Percentiles rank a stretch among this genome's conserved stretches.
phyloP scores from a whole-genome alignment of 208 protist species.

The Wallacemonas sp. region DNA sequence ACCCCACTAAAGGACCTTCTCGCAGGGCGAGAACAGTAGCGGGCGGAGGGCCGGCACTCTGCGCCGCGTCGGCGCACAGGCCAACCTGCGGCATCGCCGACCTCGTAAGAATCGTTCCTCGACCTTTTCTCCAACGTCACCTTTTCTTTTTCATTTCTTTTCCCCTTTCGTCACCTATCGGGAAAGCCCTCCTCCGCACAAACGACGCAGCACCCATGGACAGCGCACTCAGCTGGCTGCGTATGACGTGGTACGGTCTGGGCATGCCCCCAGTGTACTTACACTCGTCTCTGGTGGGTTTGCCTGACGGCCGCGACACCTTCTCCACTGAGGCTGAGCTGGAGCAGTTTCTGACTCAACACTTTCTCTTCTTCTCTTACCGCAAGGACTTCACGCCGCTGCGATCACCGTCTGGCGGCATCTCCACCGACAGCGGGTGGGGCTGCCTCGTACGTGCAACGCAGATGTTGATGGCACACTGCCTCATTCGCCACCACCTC shows the following conservation, averaged over 20 bases:
- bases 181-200: neutral
- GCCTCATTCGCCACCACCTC: constrained; percentile 33
- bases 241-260: constrained; percentile 33
- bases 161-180: neutral
- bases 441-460: constrained; percentile 73
- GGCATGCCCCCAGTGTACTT: constrained; percentile 23
- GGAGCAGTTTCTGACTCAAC: constrained; percentile 18
- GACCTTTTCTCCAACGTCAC: no score
- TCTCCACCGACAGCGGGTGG: constrained; percentile 73
- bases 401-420: neutral
- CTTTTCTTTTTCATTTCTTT: constrained; percentile 7
- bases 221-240: constrained; percentile 26
- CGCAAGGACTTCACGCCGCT: constrained; percentile 46
- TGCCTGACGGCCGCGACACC: neutral
- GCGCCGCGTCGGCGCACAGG: no score
- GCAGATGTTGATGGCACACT: constrained; percentile 86
- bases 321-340: constrained; percentile 42
- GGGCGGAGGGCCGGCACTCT: no score
- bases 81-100: no score
- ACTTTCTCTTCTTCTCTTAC: constrained; percentile 75
- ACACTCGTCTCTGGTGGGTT: constrained; percentile 35
- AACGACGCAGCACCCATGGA: neutral
- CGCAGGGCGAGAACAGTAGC: no score
- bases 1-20: no score
- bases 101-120: no score